Evolutionary conservation across 495 filamentous ascomycete species (phyloP).

Genomic region (Annulohypoxylon maeteangense): DNA sequence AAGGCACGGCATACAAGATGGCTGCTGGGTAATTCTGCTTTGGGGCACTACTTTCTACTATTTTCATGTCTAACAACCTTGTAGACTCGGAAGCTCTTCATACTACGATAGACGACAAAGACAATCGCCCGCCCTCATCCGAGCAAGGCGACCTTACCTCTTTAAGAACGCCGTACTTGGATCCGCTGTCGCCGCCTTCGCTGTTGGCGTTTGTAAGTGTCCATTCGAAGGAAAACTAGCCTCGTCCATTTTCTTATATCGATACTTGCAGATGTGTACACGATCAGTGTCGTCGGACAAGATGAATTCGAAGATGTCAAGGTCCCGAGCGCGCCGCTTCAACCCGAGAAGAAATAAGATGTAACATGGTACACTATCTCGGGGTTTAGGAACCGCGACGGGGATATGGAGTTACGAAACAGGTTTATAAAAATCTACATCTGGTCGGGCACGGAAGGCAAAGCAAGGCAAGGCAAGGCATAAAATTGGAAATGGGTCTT

Average conservation of each 20-base stretch:
- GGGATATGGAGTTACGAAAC: background rate
- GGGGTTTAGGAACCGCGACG: background rate
- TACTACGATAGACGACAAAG: constrained; percentile 91
- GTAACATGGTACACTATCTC: background rate
- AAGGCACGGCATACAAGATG: constrained; percentile 40
- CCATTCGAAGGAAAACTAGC: background rate
- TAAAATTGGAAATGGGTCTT: constrained; percentile 16
- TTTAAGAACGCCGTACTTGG: constrained; percentile 88
- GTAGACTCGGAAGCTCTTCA: constrained; percentile 60
- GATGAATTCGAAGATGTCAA: constrained; percentile 98
- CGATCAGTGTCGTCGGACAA: constrained; percentile 88
- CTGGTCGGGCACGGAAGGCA: background rate
- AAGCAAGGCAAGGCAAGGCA: background rate
- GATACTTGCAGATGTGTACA: constrained; percentile 76
- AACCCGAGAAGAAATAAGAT: constrained; percentile 52
- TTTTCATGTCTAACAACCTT: constrained; percentile 10
- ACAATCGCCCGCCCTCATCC: constrained; percentile 84
- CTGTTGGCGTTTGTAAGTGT: constrained; percentile 81
- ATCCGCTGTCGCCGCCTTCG: constrained; percentile 71
- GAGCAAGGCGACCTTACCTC: constrained; percentile 90
- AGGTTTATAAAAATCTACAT: background rate
- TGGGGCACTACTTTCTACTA: background rate
- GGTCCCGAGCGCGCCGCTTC: constrained; percentile 75
- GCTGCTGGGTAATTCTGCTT: constrained; percentile 36
- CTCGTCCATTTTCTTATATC: background rate